Evolutionary conservation across 1,139 yeast genomes (phyloP), one percentile per base, ranked within the genome.

Genomic region (Saccharomycopsis hybrid): DNA sequence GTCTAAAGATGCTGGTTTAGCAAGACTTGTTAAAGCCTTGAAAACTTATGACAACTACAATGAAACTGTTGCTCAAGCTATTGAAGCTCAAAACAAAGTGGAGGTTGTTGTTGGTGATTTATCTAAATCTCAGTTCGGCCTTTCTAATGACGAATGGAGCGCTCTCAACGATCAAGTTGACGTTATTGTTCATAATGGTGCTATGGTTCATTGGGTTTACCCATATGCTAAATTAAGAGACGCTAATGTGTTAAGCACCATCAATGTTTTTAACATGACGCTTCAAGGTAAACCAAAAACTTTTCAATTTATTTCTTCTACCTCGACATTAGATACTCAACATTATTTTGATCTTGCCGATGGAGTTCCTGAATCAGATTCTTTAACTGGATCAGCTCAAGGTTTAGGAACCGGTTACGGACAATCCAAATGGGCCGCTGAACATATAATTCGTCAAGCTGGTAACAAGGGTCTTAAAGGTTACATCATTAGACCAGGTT

Each of bases 381-480:
- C 82, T 59, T 74, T 92, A 58, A 68, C 74, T 58, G 97, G 97
- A 0, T 85, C 97, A 2, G 73, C 86, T 8, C 65, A 69, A 7
- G 97, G 96, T 0, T 74, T 92, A 55, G 88, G 92, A 30, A 85
- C 82, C 55, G 99, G 98, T 13, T 92, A 92, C 62, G 99, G 98
- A 41, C 98, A 92, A 69, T 80, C 95, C 58, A 92, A 92, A 67
- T 92, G 99, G 99, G 89, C 90, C 40, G 95, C 96, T 24, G 99
- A 92, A 68, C 80, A 85, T 61, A 73, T 94, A 46, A 81, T 88
- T 55, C 80, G 97, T 64, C 76, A 75, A 54, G 98, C 98, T 5
- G 97, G 97, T 48, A 75, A 74, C 51, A 72, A 82, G 54, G 98
- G 98, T 3, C 76, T 94, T 57, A 74, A 81, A 56, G 98, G 98